A percentile compares a stretch with the other conserved stretches of the same genome.
Evolutionary conservation across 768 basidiomycete species (phyloP).

Genomic region (Pleurotus giganteus): DNA sequence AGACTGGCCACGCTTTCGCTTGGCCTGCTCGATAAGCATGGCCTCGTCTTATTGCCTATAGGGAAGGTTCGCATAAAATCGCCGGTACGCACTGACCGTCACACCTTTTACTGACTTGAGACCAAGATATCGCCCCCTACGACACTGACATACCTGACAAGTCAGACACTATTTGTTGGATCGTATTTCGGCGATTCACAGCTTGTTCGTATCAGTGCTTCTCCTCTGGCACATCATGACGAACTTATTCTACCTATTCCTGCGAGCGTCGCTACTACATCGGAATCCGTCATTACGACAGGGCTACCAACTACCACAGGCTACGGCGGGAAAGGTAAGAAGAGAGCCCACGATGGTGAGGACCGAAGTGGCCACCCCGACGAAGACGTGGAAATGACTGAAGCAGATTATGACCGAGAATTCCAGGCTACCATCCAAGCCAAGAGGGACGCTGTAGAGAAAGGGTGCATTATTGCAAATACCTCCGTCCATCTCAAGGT

Average conservation of each 20-base stretch:
- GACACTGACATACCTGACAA: slow-evolving; percentile 67
- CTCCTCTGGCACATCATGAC: slow-evolving; percentile 38
- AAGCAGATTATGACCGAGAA: slow-evolving; percentile 15
- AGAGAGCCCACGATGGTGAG: slow-evolving; percentile 28
- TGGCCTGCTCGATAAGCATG: slow-evolving; percentile 37
- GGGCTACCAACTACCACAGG: slow-evolving; percentile 13
- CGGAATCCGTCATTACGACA: slow-evolving; percentile 27
- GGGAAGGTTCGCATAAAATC: slow-evolving; percentile 56
- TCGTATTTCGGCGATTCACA: slow-evolving; percentile 85
- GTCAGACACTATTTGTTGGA: slow-evolving; percentile 72
- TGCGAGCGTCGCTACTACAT: slow-evolving; percentile 39
- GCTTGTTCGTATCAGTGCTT: slow-evolving; percentile 56
- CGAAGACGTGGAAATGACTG: slow-evolving; percentile 27
- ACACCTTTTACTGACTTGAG: not conserved
- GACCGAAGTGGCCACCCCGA: slow-evolving; percentile 17
- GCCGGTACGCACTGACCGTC: slow-evolving; percentile 4
- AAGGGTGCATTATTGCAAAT: slow-evolving; percentile 49
- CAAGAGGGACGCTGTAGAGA: slow-evolving; percentile 11
- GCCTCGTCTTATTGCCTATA: slow-evolving; percentile 58
- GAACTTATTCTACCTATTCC: slow-evolving; percentile 52
- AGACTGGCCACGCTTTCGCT: slow-evolving; percentile 65
- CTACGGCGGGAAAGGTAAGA: slow-evolving; percentile 38
- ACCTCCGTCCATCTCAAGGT: slow-evolving; percentile 59
- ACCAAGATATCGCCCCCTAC: slow-evolving; percentile 67
- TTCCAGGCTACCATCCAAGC: not conserved